These are phyloP conservation scores for Hsuehochloa calcarea DNA, from an alignment of 176 grass and related monocot species.

Conservation along the genomic window DNA sequence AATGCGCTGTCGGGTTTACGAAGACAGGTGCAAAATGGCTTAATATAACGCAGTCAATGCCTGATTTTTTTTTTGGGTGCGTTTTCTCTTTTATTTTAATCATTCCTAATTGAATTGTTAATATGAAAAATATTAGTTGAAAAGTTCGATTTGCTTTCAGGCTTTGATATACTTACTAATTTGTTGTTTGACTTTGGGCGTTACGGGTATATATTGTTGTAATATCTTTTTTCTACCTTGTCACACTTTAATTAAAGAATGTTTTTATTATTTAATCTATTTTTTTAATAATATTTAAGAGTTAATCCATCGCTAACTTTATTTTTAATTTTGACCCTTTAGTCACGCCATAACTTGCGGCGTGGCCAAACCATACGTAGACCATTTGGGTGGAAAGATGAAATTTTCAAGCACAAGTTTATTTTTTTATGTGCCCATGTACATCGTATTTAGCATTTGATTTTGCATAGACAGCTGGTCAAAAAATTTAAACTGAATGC, in stretches of 20 bases:
- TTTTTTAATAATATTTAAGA: too few relatives aligned
- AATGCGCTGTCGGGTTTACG: constrained; percentile 11
- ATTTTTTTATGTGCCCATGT: too few relatives aligned
- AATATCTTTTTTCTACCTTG: not conserved
- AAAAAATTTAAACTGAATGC: too few relatives aligned
- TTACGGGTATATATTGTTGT: not conserved
- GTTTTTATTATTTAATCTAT: too few relatives aligned
- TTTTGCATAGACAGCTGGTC: too few relatives aligned
- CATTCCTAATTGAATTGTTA: not conserved
- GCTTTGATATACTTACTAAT: not conserved
- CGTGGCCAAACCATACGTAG: too few relatives aligned
- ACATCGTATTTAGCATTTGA: too few relatives aligned
- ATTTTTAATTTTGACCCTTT: too few relatives aligned
- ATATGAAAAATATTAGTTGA: not conserved
- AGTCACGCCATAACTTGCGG: too few relatives aligned
- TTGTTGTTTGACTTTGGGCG: constrained; percentile 1
- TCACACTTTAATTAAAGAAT: not conserved
- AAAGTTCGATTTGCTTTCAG: not conserved
- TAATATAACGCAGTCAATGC: not conserved
- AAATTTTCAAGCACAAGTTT: too few relatives aligned
- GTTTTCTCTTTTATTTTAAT: not conserved
- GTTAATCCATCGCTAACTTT: too few relatives aligned
- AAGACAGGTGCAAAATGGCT: not conserved
- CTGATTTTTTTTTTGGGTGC: not conserved
- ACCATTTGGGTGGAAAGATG: too few relatives aligned